Conservation (phyloP, 306 rosid genomes). For the Quercus berberidifolia region DNA sequence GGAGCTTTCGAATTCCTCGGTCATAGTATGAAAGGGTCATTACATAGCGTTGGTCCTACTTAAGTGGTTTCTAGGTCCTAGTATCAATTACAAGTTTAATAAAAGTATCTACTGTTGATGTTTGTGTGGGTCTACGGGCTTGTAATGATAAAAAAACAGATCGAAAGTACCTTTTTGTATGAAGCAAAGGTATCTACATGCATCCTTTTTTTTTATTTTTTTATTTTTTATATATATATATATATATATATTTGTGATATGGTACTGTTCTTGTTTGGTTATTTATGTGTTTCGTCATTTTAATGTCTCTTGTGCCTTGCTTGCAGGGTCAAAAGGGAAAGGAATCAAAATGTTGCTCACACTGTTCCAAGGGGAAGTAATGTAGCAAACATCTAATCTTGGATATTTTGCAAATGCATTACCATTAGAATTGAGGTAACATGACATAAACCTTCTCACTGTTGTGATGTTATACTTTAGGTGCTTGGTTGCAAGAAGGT, state of each 20-base stretch:
- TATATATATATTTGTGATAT: background rate
- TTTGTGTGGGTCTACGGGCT: background rate
- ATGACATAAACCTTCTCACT: background rate
- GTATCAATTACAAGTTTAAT: no score
- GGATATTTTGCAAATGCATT: background rate
- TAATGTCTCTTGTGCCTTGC: conserved; percentile 1
- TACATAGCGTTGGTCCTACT: no score
- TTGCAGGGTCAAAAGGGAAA: conserved; percentile 35
- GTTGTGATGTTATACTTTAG: background rate
- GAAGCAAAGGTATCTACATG: background rate
- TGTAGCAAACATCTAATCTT: background rate
- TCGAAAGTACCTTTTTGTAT: background rate
- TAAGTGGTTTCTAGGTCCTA: background rate
- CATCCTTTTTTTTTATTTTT: no score
- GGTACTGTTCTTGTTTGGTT: background rate
- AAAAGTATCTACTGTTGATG: background rate
- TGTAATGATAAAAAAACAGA: background rate
- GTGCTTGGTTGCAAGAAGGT: background rate
- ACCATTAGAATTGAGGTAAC: background rate
- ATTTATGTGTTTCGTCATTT: background rate
- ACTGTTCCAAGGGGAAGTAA: conserved; percentile 9
- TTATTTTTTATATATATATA: no score
- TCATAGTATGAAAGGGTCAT: background rate
- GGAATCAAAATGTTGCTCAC: background rate
- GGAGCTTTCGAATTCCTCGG: background rate